Percentiles rank a stretch among this genome's conserved stretches.
Conservation (phyloP, 306 rosid species). For the Trichosanthes truncata region DNA sequence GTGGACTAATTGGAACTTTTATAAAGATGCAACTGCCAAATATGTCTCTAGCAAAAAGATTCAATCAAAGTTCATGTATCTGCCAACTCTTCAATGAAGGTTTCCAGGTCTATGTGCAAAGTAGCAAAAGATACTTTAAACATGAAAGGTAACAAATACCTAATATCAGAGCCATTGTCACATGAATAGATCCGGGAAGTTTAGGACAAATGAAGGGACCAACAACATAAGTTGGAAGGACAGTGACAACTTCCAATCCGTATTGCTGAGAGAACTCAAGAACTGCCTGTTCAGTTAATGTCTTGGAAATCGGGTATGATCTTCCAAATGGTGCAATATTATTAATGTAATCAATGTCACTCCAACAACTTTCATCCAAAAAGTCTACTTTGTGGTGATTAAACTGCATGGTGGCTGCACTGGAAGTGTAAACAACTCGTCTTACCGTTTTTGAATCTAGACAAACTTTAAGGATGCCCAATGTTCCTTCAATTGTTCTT, state of each 20-base stretch:
- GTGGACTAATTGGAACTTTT: too few relatives aligned
- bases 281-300: slow-evolving; percentile 43
- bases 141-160: slow-evolving; percentile 14
- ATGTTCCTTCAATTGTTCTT: slow-evolving; percentile 40
- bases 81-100: too few relatives aligned
- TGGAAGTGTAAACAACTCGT: slow-evolving; percentile 46
- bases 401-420: slow-evolving; percentile 18
- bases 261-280: slow-evolving; percentile 35
- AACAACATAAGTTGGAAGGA: slow-evolving; percentile 31
- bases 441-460: slow-evolving; percentile 27
- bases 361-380: slow-evolving; percentile 44
- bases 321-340: slow-evolving; percentile 1
- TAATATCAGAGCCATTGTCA: slow-evolving; percentile 12
- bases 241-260: slow-evolving; percentile 49
- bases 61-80: too few relatives aligned
- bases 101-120: too few relatives aligned
- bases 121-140: too few relatives aligned
- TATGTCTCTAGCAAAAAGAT: too few relatives aligned
- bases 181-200: slow-evolving; percentile 27
- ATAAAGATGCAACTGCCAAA: too few relatives aligned
- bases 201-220: slow-evolving; percentile 41
- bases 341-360: slow-evolving; percentile 23
- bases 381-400: not conserved
- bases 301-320: slow-evolving; percentile 37
- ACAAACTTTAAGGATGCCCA: slow-evolving; percentile 44